Base-by-base conservation (phyloP, 2,329 filamentous ascomycete species). In the Zasmidium angulare region DNA sequence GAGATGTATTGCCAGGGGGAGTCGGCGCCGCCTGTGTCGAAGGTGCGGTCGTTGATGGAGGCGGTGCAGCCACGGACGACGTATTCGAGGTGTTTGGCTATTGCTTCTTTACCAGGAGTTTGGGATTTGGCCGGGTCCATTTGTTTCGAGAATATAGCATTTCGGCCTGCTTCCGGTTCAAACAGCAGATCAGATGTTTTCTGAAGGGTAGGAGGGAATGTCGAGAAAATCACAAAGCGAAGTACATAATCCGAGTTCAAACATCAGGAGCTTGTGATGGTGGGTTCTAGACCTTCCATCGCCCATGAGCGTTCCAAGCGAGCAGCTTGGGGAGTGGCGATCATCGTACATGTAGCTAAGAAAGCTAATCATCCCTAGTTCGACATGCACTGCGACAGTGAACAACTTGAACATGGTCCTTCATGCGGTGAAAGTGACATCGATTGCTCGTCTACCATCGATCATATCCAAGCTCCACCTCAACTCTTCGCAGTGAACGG, bases 401-500 rank as follows among this genome's bases (percentile, higher is more conserved):
- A 10, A 17, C 12, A 17, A 10, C 36, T 43, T 43, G 36, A 4
- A 10, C 9, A 43, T 43, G 36, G 9, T 43, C 36, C n/a, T 19
- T 43, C n/a, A 43, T n/a, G n/a, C n/a, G n/a, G n/a, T n/a, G n/a
- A n/a, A n/a, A n/a, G n/a, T n/a, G n/a, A n/a, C n/a, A n/a, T n/a
- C n/a, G n/a, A n/a, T n/a, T n/a, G n/a, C n/a, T n/a, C n/a, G n/a
- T n/a, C n/a, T n/a, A n/a, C n/a, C n/a, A n/a, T n/a, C n/a, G n/a
- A n/a, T n/a, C n/a, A n/a, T n/a, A n/a, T n/a, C n/a, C n/a, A n/a
- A n/a, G n/a, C 36, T 43, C 11, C 11, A 7, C 12, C 36, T 43
- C n/a, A 43, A 19, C 12, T 17, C 36, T 7, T 9, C n/a, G 36
- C 7, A 43, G 12, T 43, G 14, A 43, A 78, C 2, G 74, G 60